phyloP scores from a whole-genome alignment of 2,329 filamentous ascomycete species.

The Periconia sp. region DNA sequence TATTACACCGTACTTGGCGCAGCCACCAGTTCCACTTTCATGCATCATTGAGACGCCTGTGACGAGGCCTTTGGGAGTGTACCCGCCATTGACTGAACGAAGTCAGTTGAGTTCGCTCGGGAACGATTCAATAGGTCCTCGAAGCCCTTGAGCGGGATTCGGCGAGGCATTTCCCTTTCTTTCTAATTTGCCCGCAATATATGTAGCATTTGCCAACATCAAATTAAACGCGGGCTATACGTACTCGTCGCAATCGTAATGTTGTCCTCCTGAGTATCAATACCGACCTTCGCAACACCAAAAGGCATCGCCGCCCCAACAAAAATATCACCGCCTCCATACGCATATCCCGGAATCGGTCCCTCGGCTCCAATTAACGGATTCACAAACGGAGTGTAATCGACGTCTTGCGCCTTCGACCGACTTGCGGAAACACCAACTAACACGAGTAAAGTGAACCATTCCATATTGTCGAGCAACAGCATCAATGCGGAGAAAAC shows the following conservation, averaged over 20 bases:
- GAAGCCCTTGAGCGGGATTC: no score
- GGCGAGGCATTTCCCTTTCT: no score
- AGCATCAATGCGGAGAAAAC: no score
- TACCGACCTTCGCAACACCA: conserved; percentile 39
- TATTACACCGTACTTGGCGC: conserved; percentile 69
- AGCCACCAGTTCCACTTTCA: conserved; percentile 60
- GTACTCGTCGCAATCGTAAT: conserved; percentile 16
- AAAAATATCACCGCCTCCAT: conserved; percentile 41
- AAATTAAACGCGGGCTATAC: no score
- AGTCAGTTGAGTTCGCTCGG: no score
- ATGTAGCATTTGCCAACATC: no score
- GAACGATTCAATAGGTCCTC: no score
- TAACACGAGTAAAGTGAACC: not conserved
- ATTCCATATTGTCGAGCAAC: not conserved
- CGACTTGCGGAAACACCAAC: not conserved
- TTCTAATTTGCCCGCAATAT: no score
- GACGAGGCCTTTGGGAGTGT: conserved; percentile 40
- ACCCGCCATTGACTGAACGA: conserved; percentile 33
- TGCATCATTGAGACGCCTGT: conserved; percentile 41
- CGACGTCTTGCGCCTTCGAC: conserved; percentile 11
- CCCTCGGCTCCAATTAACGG: conserved; percentile 55
- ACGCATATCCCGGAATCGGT: conserved; percentile 47
- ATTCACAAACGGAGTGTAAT: conserved; percentile 51
- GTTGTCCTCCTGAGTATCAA: conserved; percentile 35
- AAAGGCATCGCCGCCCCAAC: conserved; percentile 36